Evolutionary conservation across 1,284 basidiomycete genomes (phyloP), one percentile per base, ranked within the genome.

Genomic region (Puccinia brachypodii): DNA sequence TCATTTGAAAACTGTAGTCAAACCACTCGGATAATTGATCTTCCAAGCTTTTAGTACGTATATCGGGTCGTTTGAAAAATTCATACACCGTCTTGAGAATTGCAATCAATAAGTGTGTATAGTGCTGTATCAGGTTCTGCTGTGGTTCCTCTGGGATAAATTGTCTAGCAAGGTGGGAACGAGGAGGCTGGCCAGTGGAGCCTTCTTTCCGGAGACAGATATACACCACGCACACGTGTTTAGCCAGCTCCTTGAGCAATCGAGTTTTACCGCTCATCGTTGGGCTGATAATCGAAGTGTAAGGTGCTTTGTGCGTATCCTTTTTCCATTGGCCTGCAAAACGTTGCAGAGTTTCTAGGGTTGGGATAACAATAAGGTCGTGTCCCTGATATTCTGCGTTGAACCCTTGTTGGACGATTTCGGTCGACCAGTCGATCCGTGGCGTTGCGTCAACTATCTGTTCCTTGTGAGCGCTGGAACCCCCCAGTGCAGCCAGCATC

Each of bases 1-100:
- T 22, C 4, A 58, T 58, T 58, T 58, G 56, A 58, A 58, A 58
- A 31, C 56, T 58, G 56, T 58, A 66, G 62, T 66, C 62, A 66
- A 38, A 38, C 62, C 62, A 66, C 19, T 36, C 38, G 28, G 31
- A 19, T 40, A 66, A 38, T 40, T 40, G 62, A 19, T 66, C 33
- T 38, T 66, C 33, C 62, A 38, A 38, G 33, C 14, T 38, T 38
- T 36, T n/a, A 66, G 62, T 38, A n/a, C 16, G 19, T 25, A 31
- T 58, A 13, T 40, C 33, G 28, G 25, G 62, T 22, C 7, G 9
- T 36, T 66, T 66, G 62, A 66, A 66, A 38, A 66, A 66, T 4
- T 36, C 38, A 40, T 36, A 19, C 62, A 40, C 62, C 2, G 38
- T 40, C 62, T n/a, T 36, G 62, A 66, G 22, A 38, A 66, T 68